Percentiles rank a stretch among this genome's conserved stretches.
Evolutionary conservation across 352 stramenopile species (phyloP).

Genomic region (Phytophthora kernoviae): DNA sequence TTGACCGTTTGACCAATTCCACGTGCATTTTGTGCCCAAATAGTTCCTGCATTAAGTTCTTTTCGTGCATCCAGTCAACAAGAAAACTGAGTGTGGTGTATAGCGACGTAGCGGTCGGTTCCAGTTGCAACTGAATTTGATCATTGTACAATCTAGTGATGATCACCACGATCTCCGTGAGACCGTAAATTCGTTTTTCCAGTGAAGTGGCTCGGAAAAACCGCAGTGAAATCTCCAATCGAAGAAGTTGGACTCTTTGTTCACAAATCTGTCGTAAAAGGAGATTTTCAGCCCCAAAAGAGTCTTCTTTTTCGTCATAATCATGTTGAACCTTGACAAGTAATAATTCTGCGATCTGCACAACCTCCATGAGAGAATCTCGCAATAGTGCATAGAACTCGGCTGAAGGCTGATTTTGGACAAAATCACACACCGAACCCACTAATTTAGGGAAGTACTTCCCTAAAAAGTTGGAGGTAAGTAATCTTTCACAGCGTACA

Average conservation of each 20-base stretch:
- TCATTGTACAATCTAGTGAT: conserved; percentile 51
- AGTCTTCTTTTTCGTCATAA: conserved; percentile 4
- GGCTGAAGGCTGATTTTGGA: conserved; percentile 20
- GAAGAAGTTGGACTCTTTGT: conserved; percentile 46
- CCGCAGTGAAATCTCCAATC: conserved; percentile 54
- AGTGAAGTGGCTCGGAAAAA: conserved; percentile 62
- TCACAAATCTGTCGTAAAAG: conserved; percentile 13
- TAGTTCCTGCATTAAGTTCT: conserved; percentile 50
- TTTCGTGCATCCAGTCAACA: conserved; percentile 56
- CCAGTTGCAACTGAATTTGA: conserved; percentile 35
- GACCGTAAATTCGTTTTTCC: conserved; percentile 75
- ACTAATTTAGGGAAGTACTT: conserved; percentile 44
- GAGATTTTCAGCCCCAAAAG: not conserved
- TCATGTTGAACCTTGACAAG: conserved; percentile 39
- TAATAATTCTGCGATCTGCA: conserved; percentile 65
- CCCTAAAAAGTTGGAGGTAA: conserved; percentile 44
- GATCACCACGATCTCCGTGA: conserved; percentile 65
- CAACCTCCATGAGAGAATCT: conserved; percentile 57
- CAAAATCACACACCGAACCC: conserved; percentile 31
- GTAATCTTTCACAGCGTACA: conserved; percentile 72
- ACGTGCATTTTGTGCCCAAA: conserved; percentile 72
- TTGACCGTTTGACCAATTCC: conserved; percentile 67
- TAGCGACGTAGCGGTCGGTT: conserved; percentile 31
- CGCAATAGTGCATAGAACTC: conserved; percentile 50
- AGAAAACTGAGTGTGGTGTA: conserved; percentile 34